Evolutionary conservation across 2,329 filamentous ascomycete genomes (phyloP), one percentile per base, ranked within the genome.

Genomic region (Ophiocordyceps robertsii): DNA sequence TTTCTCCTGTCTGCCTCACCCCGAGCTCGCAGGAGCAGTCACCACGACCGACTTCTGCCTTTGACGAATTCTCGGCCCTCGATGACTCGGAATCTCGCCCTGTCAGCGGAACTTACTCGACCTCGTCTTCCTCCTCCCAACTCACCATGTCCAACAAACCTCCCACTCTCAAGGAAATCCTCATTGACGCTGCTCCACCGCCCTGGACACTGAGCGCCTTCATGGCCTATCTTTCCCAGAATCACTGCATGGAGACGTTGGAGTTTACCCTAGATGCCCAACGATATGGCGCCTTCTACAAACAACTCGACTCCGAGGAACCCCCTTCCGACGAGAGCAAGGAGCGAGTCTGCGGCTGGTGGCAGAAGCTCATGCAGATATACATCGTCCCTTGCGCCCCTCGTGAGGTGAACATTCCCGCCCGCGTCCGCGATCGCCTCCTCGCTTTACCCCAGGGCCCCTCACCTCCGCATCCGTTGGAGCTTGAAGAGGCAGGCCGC

Each of bases 261-360:
- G 92, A 96, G 58, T 98, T 98, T 61, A 95, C 89, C 35, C 82
- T 95, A 72, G 92, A 95, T 59, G 84, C 90, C 19, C 84, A 88
- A 44, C 77, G 87, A 46, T 98, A 96, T 59, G 75, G 78, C 41
- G 65, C 76, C 44, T 75, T 76, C 43, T 67, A 75, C 51, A 55
- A 61, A 21, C 65, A 73, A 45, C 58, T 68, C 32, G 55, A 63
- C 16, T 50, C 55, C 37, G 64, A 67, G 46, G 44, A 52, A 9
- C 60, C 53, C 44, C 68, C 55, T 56, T 61, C 53, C 1, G 54
- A 56, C 9, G 64, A 71, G 17, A 67, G 63, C 38, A 69, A 67
- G 35, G 75, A 82, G 40, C 84, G 88, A 49, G 71, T 95, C 32
- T 80, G 82, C 46, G 79, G 81, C 58, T 68, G 94, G 35, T 98